These are phyloP conservation scores for Stemphylium lycopersici DNA, from an alignment of 2,329 filamentous ascomycete genomes.

Conservation along the genomic window DNA sequence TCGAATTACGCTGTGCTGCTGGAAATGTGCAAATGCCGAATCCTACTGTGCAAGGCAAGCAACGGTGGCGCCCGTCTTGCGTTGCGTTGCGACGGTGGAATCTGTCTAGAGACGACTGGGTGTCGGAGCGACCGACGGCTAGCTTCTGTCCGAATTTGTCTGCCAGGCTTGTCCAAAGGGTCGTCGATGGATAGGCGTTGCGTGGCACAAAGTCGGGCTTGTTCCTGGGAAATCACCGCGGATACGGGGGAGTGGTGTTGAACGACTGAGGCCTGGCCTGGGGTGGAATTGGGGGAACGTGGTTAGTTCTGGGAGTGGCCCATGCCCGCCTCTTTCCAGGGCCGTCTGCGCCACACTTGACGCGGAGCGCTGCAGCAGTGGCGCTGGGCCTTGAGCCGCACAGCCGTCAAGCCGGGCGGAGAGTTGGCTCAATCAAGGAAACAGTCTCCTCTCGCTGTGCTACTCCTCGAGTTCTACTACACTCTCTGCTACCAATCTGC, in stretches of 20 bases:
- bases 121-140: background rate
- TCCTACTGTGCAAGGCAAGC: background rate
- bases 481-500: background rate
- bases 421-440: background rate
- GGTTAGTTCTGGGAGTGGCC: slow-evolving; percentile 17
- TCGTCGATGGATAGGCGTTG: background rate
- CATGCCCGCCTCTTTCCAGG: slow-evolving; percentile 2
- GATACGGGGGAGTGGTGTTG: background rate
- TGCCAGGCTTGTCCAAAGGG: background rate
- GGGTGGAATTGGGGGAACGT: slow-evolving; percentile 15
- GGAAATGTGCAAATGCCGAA: background rate
- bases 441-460: background rate
- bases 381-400: slow-evolving; percentile 9
- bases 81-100: background rate
- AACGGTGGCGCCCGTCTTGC: background rate
- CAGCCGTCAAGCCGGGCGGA: background rate
- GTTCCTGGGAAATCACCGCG: background rate
- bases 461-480: background rate
- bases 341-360: slow-evolving; percentile 14
- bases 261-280: slow-evolving; percentile 1
- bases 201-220: background rate
- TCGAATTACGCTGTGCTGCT: background rate
- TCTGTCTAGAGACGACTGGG: slow-evolving; percentile 1
- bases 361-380: slow-evolving; percentile 3
- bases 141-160: background rate